A percentile compares a stretch with the other conserved stretches of the same genome.
These are phyloP conservation scores for Spiromastix sp. DNA, from an alignment of 2,329 filamentous ascomycete species.

Conservation along the genomic window DNA sequence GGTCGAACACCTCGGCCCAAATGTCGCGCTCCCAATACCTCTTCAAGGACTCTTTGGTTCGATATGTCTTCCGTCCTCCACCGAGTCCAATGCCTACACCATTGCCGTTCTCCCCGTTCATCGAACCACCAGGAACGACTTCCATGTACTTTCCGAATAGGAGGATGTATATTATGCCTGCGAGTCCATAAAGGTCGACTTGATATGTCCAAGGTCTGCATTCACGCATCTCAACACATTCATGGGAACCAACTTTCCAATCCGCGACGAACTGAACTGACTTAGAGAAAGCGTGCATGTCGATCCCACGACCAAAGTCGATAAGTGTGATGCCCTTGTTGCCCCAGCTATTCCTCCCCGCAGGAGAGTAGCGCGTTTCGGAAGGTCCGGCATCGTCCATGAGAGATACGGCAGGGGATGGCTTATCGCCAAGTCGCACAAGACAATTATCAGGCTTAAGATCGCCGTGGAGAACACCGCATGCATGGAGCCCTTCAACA, in stretches of 20 bases:
- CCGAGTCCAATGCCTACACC: not conserved
- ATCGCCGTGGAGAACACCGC: conserved; percentile 78
- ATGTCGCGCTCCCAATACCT: conserved; percentile 94
- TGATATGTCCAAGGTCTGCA: conserved; percentile 94
- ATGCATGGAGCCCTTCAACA: conserved; percentile 72
- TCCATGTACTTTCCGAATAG: conserved; percentile 95
- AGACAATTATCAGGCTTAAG: conserved; percentile 94
- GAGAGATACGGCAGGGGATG: conserved; percentile 19
- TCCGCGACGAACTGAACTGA: conserved; percentile 86
- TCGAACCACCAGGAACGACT: conserved; percentile 42
- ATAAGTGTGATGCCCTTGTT: conserved; percentile 76
- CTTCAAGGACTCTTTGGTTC: conserved; percentile 73
- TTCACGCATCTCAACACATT: conserved; percentile 94
- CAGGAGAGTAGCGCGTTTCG: conserved; percentile 54
- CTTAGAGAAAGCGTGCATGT: conserved; percentile 73
- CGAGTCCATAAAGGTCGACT: conserved; percentile 89
- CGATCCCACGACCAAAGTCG: conserved; percentile 89
- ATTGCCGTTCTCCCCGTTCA: conserved; percentile 13
- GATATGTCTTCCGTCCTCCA: conserved; percentile 53
- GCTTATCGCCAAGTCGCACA: conserved; percentile 59
- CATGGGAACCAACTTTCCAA: conserved; percentile 78
- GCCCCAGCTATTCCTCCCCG: conserved; percentile 69
- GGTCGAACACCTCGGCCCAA: conserved; percentile 72
- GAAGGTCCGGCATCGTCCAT: conserved; percentile 20
- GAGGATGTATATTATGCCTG: conserved; percentile 76